phyloP scores from a whole-genome alignment of 2,329 filamentous ascomycete species.

The Verticillium albo-atrum region DNA sequence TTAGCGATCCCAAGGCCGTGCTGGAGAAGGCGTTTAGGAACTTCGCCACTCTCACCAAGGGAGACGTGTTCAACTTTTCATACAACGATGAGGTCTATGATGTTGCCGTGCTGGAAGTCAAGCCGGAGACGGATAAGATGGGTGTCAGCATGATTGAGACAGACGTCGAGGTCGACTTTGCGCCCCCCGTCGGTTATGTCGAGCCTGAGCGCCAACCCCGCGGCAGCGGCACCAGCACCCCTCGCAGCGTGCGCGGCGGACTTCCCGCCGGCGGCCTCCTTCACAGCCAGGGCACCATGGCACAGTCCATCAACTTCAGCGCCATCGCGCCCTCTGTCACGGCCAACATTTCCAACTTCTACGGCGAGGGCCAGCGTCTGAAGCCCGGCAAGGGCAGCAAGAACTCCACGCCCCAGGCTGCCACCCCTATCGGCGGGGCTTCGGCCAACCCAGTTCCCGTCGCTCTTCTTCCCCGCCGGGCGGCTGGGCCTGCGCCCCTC shows the following conservation, averaged over 20 bases:
- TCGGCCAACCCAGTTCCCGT: constrained; percentile 33
- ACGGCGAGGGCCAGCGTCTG: constrained; percentile 76
- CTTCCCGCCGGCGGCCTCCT: constrained; percentile 69
- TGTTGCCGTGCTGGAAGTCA: constrained; percentile 89
- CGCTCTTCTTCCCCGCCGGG: constrained; percentile 36
- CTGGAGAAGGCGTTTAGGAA: constrained; percentile 95
- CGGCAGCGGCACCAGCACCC: constrained; percentile 80
- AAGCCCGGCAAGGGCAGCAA: constrained; percentile 78
- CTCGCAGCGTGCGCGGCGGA: constrained; percentile 60
- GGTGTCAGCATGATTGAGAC: constrained; percentile 94
- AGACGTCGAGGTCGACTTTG: constrained; percentile 94
- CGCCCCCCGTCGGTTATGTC: constrained; percentile 87
- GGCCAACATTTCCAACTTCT: constrained; percentile 71
- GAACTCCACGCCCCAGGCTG: constrained; percentile 64
- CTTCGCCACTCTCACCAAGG: constrained; percentile 89
- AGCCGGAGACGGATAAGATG: constrained; percentile 77
- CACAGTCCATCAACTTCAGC: constrained; percentile 94
- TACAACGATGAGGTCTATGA: constrained; percentile 96
- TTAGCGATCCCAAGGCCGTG: constrained; percentile 94
- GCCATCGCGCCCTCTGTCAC: constrained; percentile 78
- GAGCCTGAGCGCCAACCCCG: constrained; percentile 63
- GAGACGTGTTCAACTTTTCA: constrained; percentile 91
- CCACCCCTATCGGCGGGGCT: constrained; percentile 63
- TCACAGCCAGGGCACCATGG: constrained; percentile 89
- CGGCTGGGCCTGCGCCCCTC: constrained; percentile 81